These are phyloP conservation scores for Ascochyta pisi DNA, from an alignment of 2,329 filamentous ascomycete species.

Conservation along the genomic window DNA sequence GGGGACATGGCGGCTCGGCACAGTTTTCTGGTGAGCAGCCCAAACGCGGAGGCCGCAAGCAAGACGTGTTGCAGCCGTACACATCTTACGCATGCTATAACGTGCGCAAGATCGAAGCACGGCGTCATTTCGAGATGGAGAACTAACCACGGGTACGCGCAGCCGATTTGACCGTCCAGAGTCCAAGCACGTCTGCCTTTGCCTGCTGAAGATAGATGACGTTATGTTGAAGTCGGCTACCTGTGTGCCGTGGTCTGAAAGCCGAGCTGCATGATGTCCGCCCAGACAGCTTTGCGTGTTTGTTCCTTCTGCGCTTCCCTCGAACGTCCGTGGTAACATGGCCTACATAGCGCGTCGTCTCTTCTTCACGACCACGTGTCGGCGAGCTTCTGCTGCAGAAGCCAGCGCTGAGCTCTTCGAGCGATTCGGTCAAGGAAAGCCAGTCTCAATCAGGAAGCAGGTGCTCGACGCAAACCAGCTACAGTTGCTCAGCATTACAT, in stretches of 20 bases:
- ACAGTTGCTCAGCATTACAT: slow-evolving; percentile 38
- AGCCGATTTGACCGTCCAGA: neutral
- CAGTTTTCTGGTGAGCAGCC: neutral
- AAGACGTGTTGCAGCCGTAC: neutral
- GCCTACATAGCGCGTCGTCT: slow-evolving; percentile 27
- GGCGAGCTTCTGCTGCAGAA: slow-evolving; percentile 34
- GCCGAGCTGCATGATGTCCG: neutral
- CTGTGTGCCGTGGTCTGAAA: neutral
- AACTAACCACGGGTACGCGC: neutral
- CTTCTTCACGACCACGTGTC: slow-evolving; percentile 24
- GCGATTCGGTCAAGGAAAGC: slow-evolving; percentile 36
- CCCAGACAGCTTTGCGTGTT: neutral
- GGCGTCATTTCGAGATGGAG: neutral
- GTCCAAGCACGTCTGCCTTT: neutral
- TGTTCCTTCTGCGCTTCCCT: neutral
- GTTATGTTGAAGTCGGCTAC: slow-evolving; percentile 32
- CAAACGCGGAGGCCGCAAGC: neutral
- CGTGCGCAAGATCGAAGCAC: too few species aligned
- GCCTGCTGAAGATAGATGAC: slow-evolving; percentile 2
- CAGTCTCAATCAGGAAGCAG: slow-evolving; percentile 40
- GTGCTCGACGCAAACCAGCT: slow-evolving; percentile 44
- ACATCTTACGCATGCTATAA: neutral
- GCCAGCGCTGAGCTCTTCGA: slow-evolving; percentile 41
- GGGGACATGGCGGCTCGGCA: slow-evolving; percentile 21
- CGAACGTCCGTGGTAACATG: slow-evolving; percentile 17